These are phyloP conservation scores for Fremontodendron californicum DNA, from an alignment of 345 rosid genomes.

Conservation along the genomic window DNA sequence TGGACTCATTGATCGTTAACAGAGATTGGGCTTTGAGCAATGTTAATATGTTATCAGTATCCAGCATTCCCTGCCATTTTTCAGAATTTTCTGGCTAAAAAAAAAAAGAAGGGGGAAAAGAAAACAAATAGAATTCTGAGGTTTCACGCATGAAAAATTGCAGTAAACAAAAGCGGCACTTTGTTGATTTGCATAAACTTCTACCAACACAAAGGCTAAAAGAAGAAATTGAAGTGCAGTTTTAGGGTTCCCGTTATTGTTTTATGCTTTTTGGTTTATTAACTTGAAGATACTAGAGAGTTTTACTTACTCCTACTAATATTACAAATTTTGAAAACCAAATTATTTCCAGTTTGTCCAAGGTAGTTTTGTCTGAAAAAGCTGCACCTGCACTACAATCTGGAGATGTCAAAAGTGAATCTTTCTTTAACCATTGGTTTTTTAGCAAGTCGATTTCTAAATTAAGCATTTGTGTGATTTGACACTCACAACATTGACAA, in stretches of 20 bases:
- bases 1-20: not conserved
- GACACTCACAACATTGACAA: not conserved
- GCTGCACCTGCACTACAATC: not conserved
- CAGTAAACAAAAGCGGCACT: not conserved
- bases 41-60: too few relatives aligned
- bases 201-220: not conserved
- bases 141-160: not conserved
- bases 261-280: not conserved
- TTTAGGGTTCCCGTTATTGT: not conserved
- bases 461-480: not conserved
- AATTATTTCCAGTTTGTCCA: not conserved
- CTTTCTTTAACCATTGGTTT: not conserved
- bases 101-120: not conserved
- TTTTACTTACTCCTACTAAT: not conserved
- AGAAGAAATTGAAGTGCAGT: not conserved
- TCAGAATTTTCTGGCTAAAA: not conserved
- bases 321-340: not conserved
- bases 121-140: not conserved
- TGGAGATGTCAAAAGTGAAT: not conserved
- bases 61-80: not conserved
- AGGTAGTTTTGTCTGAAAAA: conserved; percentile 7
- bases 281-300: not conserved
- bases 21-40: not conserved
- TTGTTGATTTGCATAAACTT: not conserved
- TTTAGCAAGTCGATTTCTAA: not conserved